Percentiles rank a stretch among this genome's conserved stretches.
phyloP scores from a whole-genome alignment of 192 early-diverging fungal species.

The Backusella macrospora region DNA sequence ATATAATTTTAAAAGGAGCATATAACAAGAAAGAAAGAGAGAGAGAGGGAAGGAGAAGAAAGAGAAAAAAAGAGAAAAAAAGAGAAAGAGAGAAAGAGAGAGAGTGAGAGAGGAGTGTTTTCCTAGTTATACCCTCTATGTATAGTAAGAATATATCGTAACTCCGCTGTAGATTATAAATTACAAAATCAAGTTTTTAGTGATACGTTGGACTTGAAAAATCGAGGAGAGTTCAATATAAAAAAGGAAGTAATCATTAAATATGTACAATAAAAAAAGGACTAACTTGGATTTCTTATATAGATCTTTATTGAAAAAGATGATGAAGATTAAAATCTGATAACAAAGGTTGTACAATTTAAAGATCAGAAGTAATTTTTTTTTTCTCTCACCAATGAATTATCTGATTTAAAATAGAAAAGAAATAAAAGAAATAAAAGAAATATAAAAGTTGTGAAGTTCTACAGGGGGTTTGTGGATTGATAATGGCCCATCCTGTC shows the following conservation, averaged over 20 bases:
- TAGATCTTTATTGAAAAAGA: neutral
- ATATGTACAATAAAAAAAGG: neutral
- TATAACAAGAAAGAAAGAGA: constrained; percentile 1
- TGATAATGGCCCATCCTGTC: too few species aligned
- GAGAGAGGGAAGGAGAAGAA: constrained; percentile 16
- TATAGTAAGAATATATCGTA: neutral
- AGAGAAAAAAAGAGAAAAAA: constrained; percentile 18
- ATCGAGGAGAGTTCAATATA: neutral
- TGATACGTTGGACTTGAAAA: neutral
- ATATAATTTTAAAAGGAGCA: neutral
- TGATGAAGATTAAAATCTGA: neutral
- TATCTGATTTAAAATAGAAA: neutral
- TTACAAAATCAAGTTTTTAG: neutral
- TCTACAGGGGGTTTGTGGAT: too few species aligned
- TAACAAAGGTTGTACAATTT: neutral
- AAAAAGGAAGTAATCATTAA: neutral
- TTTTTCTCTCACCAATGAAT: constrained; percentile 7
- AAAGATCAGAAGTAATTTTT: neutral
- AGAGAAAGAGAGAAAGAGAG: neutral
- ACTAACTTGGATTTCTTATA: neutral
- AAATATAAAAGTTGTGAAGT: too few species aligned
- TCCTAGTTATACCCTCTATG: neutral
- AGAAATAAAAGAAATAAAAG: too few species aligned
- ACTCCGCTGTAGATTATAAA: neutral
- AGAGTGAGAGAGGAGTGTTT: neutral